These are phyloP conservation scores for Aspergillus cejpii DNA, from an alignment of 2,329 filamentous ascomycete species.

Conservation along the genomic window DNA sequence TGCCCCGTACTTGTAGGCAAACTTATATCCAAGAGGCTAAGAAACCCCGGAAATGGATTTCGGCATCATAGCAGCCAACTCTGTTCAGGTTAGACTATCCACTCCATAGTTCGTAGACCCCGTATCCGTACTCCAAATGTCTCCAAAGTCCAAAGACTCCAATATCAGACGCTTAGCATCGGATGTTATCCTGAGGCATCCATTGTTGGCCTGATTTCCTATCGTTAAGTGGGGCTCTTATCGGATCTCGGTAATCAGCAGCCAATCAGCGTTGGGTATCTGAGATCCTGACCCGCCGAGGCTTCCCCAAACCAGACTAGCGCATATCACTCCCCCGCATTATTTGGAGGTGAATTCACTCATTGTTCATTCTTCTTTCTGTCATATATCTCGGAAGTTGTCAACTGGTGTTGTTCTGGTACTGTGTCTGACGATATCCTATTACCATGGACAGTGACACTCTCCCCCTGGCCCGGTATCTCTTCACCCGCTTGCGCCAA, in stretches of 20 bases:
- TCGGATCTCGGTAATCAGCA: not conserved
- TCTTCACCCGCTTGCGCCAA: slow-evolving; percentile 59
- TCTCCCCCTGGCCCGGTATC: slow-evolving; percentile 43
- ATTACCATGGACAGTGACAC: not conserved
- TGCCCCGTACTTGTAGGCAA: too few relatives aligned
- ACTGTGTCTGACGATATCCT: not conserved
- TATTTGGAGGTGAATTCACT: not conserved
- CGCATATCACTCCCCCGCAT: not conserved
- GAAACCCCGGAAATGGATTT: too few relatives aligned
- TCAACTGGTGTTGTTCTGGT: not conserved
- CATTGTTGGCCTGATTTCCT: not conserved
- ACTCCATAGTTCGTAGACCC: too few relatives aligned
- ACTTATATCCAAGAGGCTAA: too few relatives aligned
- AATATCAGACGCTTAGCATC: not conserved
- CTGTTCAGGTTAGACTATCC: too few relatives aligned
- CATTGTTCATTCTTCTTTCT: not conserved
- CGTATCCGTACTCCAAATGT: too few relatives aligned
- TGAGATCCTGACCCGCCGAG: not conserved
- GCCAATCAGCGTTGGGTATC: not conserved
- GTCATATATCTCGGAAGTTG: not conserved
- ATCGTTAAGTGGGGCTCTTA: not conserved
- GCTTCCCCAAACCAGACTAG: not conserved
- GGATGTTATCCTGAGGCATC: not conserved
- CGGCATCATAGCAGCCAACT: too few relatives aligned
- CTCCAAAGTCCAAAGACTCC: too few relatives aligned